These are phyloP conservation scores for Debaryomyces prosopidis DNA, from an alignment of 805 yeast species.

Conservation along the genomic window DNA sequence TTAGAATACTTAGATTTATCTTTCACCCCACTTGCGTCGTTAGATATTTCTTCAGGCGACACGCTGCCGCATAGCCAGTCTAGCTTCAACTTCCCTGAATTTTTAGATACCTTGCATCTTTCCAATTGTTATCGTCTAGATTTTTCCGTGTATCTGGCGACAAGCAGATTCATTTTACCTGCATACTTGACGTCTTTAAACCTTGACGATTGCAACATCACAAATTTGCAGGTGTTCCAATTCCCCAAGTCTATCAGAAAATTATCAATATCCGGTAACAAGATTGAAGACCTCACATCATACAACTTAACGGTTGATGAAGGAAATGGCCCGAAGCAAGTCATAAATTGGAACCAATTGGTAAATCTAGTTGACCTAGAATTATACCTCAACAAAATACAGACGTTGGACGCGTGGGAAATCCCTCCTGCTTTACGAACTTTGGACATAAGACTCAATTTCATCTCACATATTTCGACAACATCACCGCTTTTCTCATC, in stretches of 20 bases:
- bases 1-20: constrained; percentile 27
- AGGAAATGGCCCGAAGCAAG: constrained; percentile 7
- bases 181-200: constrained; percentile 18
- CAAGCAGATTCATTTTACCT: constrained; percentile 22
- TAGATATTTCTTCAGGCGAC: constrained; percentile 4
- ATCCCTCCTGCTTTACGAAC: constrained; percentile 14
- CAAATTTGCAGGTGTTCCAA: constrained; percentile 16
- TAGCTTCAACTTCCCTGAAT: constrained; percentile 28
- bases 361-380: constrained; percentile 21
- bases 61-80: constrained; percentile 9
- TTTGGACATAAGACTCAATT: constrained; percentile 11
- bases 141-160: constrained; percentile 4
- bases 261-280: constrained; percentile 26
- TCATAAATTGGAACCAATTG: constrained; percentile 25
- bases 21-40: constrained; percentile 16
- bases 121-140: constrained; percentile 12
- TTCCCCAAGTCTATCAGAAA: constrained; percentile 23
- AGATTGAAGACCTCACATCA: constrained; percentile 17
- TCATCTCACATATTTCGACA: neutral
- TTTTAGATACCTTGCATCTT: constrained; percentile 20
- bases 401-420: constrained; percentile 16
- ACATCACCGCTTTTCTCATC: constrained; percentile 2
- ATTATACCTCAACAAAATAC: constrained; percentile 20
- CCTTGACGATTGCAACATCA: constrained; percentile 24
- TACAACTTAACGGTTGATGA: constrained; percentile 10